Base-by-base conservation (phyloP, 2,329 filamentous ascomycete genomes). In the Didymella keratinophila region DNA sequence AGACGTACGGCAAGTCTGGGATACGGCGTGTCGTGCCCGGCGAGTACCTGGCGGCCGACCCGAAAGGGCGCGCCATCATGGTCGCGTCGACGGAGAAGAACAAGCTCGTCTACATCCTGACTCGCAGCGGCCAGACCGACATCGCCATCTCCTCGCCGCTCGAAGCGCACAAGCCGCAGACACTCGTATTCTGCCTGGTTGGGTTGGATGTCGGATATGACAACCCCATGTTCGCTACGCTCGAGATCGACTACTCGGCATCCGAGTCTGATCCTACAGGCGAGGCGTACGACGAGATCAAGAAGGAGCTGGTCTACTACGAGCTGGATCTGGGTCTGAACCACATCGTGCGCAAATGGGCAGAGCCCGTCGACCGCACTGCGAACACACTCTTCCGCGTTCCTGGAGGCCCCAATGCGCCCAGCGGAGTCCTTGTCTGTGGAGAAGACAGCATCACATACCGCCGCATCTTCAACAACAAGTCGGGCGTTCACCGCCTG, bases 1-100 rank as follows among this genome's bases (percentile, higher is more conserved):
- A 99, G 81, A 99, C 96, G 0, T 99, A 96, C 76, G 95, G 95
- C 67, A 99, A 99, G 79, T 98, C 95, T 8, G 96, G 95, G 36
- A 87, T 98, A 52, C 89, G 96, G 57, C 89, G 95, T 70, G 94
- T 98, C 36, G 87, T 99, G 43, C 95, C 96, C 2, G 95, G 96
- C 60, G 93, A 99, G 78, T 99, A 97, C 73, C 86, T 99, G 27
- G 95, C 94, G 7, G 92, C 92, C 51, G 95, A 99, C 72, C 95
- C 95, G 27, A 97, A 97, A 78, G 95, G 95, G 55, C 88, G 95
- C 80, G 96, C 96, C 54, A 97, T 94, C 74, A 84, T 99, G 74
- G 91, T 98, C 61, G 93, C 95, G 10, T 94, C 93, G 5, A 85
- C 94, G 54, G 96, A 99, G 81, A 99, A 99, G 85, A 99, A 98